Evolutionary conservation across 768 basidiomycete species (phyloP), one percentile per base, ranked within the genome.

Genomic region (Lyophyllum decastes): DNA sequence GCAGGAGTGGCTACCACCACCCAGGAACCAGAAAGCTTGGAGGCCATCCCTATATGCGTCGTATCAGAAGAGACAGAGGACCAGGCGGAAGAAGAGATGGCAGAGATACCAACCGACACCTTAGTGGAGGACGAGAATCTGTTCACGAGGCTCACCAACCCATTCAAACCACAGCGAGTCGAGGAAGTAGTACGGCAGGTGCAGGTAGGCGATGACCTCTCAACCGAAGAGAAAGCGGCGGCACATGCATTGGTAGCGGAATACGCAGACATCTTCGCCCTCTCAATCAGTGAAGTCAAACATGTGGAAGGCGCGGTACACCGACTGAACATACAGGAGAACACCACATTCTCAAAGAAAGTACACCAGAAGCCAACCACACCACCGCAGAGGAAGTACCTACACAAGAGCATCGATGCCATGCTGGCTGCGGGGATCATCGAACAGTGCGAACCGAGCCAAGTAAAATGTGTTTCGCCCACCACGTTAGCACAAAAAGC

Each of bases 231-330:
- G 48, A 47, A 57, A 1, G 11, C 11, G 2, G 14, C 58, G 12
- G 71, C 78, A 0, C 17, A 41, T 0, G 51, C 27, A 0, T 47
- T 78, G 1, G 26, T 80, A 0, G 33, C 6, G 0, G 56, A 72
- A 47, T 78, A 66, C 50, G 74, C 78, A 0, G 76, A 80, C 58
- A 61, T 68, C 25, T 82, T 78, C 54, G 75, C 76, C 4, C 59
- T 79, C 1, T 69, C 72, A 0, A 59, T 79, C 6, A 67, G 68
- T 19, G 76, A 82, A 55, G 78, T 81, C 2, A 49, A 49, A 14
- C 57, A 62, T 0, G 70, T 79, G 0, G 43, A 64, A 6, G 72
- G 69, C 1, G 70, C 69, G 2, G 61, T 64, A 1, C 76, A 80
- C 59, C 55, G 49, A 0, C 65, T 79, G 3, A 63, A 74, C 47